Conservation (phyloP, 139 green algal species). For the Monoraphidium neglectum region DNA sequence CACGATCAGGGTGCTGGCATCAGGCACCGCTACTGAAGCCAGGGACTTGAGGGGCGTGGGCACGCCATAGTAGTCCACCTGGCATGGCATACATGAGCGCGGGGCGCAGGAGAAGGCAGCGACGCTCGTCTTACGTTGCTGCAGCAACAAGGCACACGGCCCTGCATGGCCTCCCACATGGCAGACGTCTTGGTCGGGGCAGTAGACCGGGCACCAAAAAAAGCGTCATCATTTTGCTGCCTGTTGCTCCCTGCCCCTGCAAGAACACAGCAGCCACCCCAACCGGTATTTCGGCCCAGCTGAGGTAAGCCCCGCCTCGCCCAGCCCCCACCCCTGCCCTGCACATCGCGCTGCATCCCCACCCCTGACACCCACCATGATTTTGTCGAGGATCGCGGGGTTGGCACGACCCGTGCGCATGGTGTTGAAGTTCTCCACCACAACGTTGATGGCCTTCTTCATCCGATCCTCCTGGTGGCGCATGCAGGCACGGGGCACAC, state of each 20-base stretch:
- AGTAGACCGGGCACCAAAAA: too few species aligned
- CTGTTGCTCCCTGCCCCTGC: too few species aligned
- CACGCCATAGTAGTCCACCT: conserved; percentile 94
- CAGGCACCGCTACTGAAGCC: conserved; percentile 82
- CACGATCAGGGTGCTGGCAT: conserved; percentile 84
- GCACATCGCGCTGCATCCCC: neutral
- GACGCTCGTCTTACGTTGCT: too few species aligned
- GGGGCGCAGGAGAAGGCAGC: neutral
- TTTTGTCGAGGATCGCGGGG: conserved; percentile 87
- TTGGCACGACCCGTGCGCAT: conserved; percentile 93
- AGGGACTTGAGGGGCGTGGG: conserved; percentile 85
- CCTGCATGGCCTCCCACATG: too few species aligned
- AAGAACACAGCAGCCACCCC: too few species aligned
- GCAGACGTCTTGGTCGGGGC: too few species aligned
- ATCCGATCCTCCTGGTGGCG: conserved; percentile 69
- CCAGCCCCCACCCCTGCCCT: neutral
- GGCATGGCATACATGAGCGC: too few species aligned
- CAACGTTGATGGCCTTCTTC: conserved; percentile 75
- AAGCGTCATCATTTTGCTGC: too few species aligned
- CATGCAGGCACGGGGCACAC: neutral
- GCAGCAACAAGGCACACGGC: too few species aligned
- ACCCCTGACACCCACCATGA: conserved; percentile 59
- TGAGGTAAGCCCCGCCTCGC: too few species aligned
- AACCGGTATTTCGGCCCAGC: too few species aligned
- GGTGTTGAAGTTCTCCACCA: conserved; percentile 80